Evolutionary conservation across 305 asterid genomes (phyloP).

Genomic region (Fraxinus greggii): DNA sequence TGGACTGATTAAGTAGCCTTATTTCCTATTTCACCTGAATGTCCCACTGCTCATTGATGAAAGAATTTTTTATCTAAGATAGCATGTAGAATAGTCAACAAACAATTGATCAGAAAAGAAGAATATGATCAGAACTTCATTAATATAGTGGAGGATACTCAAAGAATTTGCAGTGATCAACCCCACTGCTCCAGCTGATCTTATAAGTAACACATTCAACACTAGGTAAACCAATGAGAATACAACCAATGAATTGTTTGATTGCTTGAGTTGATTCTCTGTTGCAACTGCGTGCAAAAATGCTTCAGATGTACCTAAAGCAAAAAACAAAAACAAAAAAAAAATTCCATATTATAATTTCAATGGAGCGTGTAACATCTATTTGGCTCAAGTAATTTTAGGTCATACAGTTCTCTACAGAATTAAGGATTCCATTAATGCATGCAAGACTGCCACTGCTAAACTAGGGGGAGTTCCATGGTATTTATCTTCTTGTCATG

Average conservation of each 20-base stretch:
- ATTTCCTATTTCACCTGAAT: neutral
- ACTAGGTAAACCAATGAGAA: slow-evolving; percentile 74
- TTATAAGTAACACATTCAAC: slow-evolving; percentile 66
- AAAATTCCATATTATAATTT: neutral
- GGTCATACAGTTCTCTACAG: neutral
- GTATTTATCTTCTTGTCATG: neutral
- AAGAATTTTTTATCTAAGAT: neutral
- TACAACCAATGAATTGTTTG: slow-evolving; percentile 66
- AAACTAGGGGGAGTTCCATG: neutral
- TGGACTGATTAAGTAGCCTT: neutral
- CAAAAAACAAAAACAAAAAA: neutral
- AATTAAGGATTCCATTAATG: neutral
- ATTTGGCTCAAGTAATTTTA: slow-evolving; percentile 12
- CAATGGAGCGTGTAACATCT: neutral
- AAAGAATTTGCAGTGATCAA: slow-evolving; percentile 79
- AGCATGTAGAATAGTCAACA: slow-evolving; percentile 2
- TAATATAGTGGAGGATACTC: slow-evolving; percentile 73
- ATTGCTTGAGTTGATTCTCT: slow-evolving; percentile 68
- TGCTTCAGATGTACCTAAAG: slow-evolving; percentile 91
- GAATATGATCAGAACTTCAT: slow-evolving; percentile 1
- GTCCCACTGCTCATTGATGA: neutral
- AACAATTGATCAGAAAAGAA: slow-evolving; percentile 9
- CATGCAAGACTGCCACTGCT: neutral
- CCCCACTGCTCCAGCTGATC: slow-evolving; percentile 85
- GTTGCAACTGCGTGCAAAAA: slow-evolving; percentile 95